Evolutionary conservation across 1,139 yeast species (phyloP).

Genomic region (Taphrina communis): DNA sequence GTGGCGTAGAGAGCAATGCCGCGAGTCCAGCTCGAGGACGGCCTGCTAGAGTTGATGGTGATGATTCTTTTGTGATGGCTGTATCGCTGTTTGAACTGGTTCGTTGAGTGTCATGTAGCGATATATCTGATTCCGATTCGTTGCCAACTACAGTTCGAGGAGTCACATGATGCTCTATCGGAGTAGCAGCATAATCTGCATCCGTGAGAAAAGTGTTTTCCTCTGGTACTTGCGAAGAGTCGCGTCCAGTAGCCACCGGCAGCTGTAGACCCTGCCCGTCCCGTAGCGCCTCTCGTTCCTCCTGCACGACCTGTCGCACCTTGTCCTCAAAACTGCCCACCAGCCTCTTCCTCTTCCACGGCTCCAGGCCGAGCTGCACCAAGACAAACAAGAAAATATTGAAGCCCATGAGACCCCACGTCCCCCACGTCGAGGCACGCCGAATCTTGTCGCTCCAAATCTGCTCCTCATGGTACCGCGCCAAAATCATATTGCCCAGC

Average conservation of each 20-base stretch:
- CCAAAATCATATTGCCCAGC: slow-evolving; percentile 76
- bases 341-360: slow-evolving; percentile 84
- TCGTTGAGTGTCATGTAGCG: background rate
- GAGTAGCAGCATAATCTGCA: slow-evolving; percentile 23
- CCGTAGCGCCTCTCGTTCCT: slow-evolving; percentile 17
- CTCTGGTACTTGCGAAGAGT: background rate
- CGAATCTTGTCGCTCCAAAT: slow-evolving; percentile 97
- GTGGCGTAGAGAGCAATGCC: background rate
- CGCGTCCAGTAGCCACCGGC: too few relatives aligned
- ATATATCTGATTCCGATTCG: background rate
- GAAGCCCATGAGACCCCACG: slow-evolving; percentile 86
- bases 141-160: background rate
- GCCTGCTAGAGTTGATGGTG: background rate
- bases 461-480: slow-evolving; percentile 95
- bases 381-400: slow-evolving; percentile 76
- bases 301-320: slow-evolving; percentile 37
- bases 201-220: slow-evolving; percentile 2
- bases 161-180: background rate
- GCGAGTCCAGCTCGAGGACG: slow-evolving; percentile 7
- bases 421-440: slow-evolving; percentile 95
- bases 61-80: background rate
- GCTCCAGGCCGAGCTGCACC: slow-evolving; percentile 88
- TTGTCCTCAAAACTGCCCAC: slow-evolving; percentile 53
- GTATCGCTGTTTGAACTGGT: background rate
- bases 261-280: background rate